These are phyloP conservation scores for Botryobasidium botryosum DNA, from an alignment of 768 basidiomycete species.

Conservation along the genomic window DNA sequence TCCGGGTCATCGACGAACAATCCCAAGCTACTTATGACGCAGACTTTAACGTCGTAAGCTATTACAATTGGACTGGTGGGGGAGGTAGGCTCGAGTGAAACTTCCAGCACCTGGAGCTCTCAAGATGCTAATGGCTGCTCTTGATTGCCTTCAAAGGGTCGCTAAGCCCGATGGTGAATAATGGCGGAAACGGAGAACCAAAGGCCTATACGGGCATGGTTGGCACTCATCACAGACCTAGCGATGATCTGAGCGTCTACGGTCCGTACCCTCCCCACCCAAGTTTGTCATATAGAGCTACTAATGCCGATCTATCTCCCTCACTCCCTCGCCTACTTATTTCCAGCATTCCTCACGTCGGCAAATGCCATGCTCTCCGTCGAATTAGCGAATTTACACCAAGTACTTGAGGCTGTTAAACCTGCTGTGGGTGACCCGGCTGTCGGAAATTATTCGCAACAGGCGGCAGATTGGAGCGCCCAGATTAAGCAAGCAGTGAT, in stretches of 20 bases:
- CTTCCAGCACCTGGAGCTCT: background rate
- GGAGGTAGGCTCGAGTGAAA: conserved; percentile 21
- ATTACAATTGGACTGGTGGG: conserved; percentile 70
- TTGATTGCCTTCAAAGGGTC: conserved; percentile 15
- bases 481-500: conserved; percentile 9
- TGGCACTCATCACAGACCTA: conserved; percentile 61
- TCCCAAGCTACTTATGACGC: conserved; percentile 51
- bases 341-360: conserved; percentile 54
- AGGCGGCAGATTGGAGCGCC: background rate
- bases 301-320: no score
- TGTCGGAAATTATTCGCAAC: background rate
- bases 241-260: conserved; percentile 54
- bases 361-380: conserved; percentile 75
- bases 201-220: conserved; percentile 60
- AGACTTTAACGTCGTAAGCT: conserved; percentile 56
- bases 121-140: background rate
- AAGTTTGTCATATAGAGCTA: no score
- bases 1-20: conserved; percentile 61
- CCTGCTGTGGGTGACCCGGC: background rate
- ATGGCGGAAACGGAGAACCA: conserved; percentile 58
- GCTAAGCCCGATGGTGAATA: conserved; percentile 44
- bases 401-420: conserved; percentile 35
- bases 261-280: conserved; percentile 23
- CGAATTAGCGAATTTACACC: conserved; percentile 43
- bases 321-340: no score